Conservation (phyloP, 2,329 filamentous ascomycete species). For the Aspergillus melleus region DNA sequence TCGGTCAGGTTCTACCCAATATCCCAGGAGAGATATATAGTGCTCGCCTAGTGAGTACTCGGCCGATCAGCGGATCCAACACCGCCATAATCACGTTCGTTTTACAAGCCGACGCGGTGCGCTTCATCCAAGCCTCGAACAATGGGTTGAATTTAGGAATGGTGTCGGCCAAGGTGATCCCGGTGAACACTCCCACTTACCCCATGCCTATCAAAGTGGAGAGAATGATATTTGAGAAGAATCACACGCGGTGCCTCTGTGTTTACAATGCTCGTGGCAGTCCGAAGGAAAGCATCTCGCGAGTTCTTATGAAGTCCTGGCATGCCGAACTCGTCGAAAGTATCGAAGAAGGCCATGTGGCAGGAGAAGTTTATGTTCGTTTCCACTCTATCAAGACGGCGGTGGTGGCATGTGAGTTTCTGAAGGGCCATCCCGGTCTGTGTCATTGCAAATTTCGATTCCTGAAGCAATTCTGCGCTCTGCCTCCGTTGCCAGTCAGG, state of each 20-base stretch:
- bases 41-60: conserved; percentile 31
- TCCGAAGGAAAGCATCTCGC: conserved; percentile 10
- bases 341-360: conserved; percentile 13
- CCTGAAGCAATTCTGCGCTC: conserved; percentile 2
- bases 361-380: conserved; percentile 14
- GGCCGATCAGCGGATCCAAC: conserved; percentile 27
- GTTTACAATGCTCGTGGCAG: conserved; percentile 15
- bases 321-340: conserved; percentile 17
- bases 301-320: conserved; percentile 9
- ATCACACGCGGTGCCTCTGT: conserved; percentile 28
- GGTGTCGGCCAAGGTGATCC: conserved; percentile 20
- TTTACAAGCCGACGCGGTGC: conserved; percentile 22
- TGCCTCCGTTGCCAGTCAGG: background rate
- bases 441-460: conserved; percentile 18
- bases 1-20: conserved; percentile 26
- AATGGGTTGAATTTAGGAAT: conserved; percentile 21
- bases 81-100: conserved; percentile 34
- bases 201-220: conserved; percentile 27
- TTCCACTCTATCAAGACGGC: conserved; percentile 25
- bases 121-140: conserved; percentile 21
- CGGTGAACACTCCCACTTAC: conserved; percentile 32
- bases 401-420: conserved; percentile 10
- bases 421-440: conserved; percentile 16
- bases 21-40: conserved; percentile 30
- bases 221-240: conserved; percentile 19